phyloP scores from a whole-genome alignment of 176 grass and related monocot genomes.

The Otatea glauca region DNA sequence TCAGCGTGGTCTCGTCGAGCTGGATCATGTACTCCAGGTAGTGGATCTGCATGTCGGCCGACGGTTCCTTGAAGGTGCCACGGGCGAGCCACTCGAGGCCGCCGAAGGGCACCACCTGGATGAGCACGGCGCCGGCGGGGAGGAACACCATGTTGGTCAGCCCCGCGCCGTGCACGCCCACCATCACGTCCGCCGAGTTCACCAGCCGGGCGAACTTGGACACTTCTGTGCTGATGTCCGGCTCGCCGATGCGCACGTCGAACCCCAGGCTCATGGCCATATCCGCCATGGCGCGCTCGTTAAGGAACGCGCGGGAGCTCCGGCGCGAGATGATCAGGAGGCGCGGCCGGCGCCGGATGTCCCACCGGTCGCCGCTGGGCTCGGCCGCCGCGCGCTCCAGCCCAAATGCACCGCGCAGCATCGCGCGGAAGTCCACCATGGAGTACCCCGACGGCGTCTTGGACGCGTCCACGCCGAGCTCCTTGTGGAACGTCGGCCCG shows the following conservation, averaged over 20 bases:
- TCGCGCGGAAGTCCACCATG: conserved; percentile 65
- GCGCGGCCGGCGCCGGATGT: conserved; percentile 56
- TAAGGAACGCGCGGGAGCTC: conserved; percentile 54
- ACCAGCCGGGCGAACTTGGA: conserved; percentile 83
- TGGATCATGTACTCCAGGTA: conserved; percentile 78
- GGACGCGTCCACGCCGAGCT: conserved; percentile 59
- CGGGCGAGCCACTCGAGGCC: conserved; percentile 82
- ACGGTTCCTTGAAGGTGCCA: conserved; percentile 76
- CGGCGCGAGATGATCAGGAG: conserved; percentile 65
- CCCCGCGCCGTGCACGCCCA: conserved; percentile 88
- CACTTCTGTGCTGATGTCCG: conserved; percentile 67
- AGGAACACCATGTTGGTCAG: conserved; percentile 98
- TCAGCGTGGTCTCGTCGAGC: conserved; percentile 79
- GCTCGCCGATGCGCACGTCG: conserved; percentile 75
- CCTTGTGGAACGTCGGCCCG: conserved; percentile 69
- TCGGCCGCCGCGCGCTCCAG: conserved; percentile 53
- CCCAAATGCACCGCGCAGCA: conserved; percentile 61
- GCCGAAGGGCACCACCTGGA: conserved; percentile 88
- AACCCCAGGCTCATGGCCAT: conserved; percentile 74
- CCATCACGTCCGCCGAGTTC: conserved; percentile 95
- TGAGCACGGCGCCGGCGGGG: conserved; percentile 78
- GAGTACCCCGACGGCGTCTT: conserved; percentile 33
- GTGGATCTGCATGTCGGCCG: conserved; percentile 69
- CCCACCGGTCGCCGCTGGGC: conserved; percentile 62
- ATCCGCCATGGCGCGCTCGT: conserved; percentile 70